Evolutionary conservation across 768 basidiomycete species (phyloP), one percentile per base, ranked within the genome.

Genomic region (Auricularia sp.): DNA sequence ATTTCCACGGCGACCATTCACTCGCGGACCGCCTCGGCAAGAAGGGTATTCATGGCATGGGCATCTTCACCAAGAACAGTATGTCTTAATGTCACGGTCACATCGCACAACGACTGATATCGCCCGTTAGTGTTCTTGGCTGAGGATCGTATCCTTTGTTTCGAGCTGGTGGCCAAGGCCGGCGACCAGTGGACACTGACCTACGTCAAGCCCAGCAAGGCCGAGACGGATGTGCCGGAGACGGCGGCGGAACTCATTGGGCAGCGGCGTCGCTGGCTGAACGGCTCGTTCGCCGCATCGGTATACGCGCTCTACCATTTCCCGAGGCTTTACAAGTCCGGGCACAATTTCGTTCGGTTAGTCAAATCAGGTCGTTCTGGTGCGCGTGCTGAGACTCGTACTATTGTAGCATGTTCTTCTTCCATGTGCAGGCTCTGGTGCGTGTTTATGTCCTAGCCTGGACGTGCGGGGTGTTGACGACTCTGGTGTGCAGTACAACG

Each of bases 141-240:
- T 65, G 94, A 95, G 77, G 94, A 96, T 80, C 92, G 95, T 80
- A 98, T 98, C 68, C 82, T 98, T 34, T 98, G 95, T 77, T 98
- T 98, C 76, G 95, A 98, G 74, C 81, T 98, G 63, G 94, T 95
- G 24, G 94, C 95, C 11, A 98, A 98, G 76, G 86, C 83, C 1
- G 82, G 83, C 54, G 91, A 92, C 68, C 79, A 82, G 66, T 98
- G 96, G 96, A 91, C 89, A 2, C 77, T 98, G 71, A 89, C 88
- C 14, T 90, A 90, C 69, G 95, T 98, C 72, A 97, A 98, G 76
- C 92, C 94, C 11, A 90, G 89, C 71, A 98, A 95, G 73, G 94
- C 94, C 13, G 94, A 95, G 77, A 96, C 94, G 0, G 94, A 95
- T 79, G 94, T 96, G n/a, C 92, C 92, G 3, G 69, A 98, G 76